Evolutionary conservation across 352 stramenopile species (phyloP).

Genomic region (Globisporangium spinosum): DNA sequence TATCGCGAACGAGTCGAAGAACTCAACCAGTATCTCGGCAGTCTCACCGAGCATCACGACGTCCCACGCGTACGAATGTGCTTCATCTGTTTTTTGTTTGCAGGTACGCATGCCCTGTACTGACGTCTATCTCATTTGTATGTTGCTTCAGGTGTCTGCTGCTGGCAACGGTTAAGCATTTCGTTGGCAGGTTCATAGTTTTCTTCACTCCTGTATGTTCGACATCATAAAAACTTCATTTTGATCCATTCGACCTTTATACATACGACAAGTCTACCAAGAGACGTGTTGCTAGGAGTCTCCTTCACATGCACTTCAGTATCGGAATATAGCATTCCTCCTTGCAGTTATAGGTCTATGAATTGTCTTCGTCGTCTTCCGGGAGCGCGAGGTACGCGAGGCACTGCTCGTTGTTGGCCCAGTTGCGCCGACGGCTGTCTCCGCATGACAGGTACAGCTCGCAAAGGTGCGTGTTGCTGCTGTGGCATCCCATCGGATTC

Average conservation of each 20-base stretch:
- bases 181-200: background rate
- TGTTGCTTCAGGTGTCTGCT: constrained; percentile 57
- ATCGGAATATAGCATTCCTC: background rate
- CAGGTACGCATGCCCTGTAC: background rate
- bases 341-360: constrained; percentile 5
- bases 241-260: constrained; percentile 7
- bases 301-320: background rate
- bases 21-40: constrained; percentile 95
- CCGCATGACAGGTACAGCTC: constrained; percentile 75
- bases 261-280: background rate
- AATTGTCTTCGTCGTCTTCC: constrained; percentile 9
- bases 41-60: constrained; percentile 97
- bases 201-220: constrained; percentile 4
- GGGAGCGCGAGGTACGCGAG: constrained; percentile 42
- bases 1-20: constrained; percentile 94
- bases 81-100: background rate
- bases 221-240: constrained; percentile 10
- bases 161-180: constrained; percentile 85
- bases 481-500: constrained; percentile 67
- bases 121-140: background rate
- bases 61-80: constrained; percentile 88
- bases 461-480: constrained; percentile 67
- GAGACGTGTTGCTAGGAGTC: background rate
- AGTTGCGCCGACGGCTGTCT: constrained; percentile 57
- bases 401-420: constrained; percentile 54